phyloP scores from a whole-genome alignment of 78 protist genomes.

The Blattamonas nauphoetae region DNA sequence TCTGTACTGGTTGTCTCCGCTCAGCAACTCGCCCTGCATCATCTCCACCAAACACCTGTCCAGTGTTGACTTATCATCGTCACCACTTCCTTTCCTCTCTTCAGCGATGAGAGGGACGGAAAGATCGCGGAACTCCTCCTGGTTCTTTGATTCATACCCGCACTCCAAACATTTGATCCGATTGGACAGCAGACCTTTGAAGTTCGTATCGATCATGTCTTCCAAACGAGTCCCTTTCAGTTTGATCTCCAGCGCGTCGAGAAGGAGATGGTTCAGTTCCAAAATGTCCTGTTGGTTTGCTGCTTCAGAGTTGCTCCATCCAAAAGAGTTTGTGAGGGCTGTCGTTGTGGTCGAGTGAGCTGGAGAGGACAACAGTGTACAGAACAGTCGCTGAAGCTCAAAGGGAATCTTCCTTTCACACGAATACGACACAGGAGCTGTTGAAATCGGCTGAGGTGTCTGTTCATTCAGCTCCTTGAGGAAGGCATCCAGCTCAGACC shows the following conservation, averaged over 20 bases:
- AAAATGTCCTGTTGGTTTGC: neutral
- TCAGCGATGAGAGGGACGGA: neutral
- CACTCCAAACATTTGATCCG: neutral
- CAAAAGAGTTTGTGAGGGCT: neutral
- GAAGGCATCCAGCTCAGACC: too few species aligned
- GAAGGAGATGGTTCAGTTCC: neutral
- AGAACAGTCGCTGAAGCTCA: neutral
- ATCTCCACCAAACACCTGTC: neutral
- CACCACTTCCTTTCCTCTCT: neutral
- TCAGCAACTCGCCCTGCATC: neutral
- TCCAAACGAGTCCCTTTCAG: neutral
- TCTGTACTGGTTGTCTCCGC: neutral
- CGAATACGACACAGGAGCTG: too few species aligned
- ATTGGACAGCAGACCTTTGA: neutral
- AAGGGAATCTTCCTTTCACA: too few species aligned
- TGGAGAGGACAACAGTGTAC: neutral
- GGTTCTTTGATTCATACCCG: neutral
- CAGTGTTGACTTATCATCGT: neutral
- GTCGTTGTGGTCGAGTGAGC: neutral
- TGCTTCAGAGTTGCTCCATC: neutral
- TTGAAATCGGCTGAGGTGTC: too few species aligned
- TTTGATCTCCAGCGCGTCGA: neutral
- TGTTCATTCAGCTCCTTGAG: too few species aligned
- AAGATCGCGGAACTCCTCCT: neutral
- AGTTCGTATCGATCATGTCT: neutral